Percentiles rank a stretch among this genome's conserved stretches.
phyloP scores from a whole-genome alignment of 2,329 filamentous ascomycete species.

The Penicillium sp. region DNA sequence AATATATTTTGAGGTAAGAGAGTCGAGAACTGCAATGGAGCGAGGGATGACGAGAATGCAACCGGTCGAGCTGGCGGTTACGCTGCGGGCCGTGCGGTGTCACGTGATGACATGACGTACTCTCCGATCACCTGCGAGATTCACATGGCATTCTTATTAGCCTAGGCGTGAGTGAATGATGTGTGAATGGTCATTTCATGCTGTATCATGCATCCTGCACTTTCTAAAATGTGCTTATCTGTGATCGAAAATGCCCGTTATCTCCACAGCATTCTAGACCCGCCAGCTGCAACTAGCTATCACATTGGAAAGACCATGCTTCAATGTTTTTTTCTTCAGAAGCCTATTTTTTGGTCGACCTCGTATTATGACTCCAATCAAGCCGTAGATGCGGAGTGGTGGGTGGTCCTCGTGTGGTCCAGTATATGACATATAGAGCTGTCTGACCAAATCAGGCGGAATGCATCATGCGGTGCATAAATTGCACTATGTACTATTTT shows the following conservation, averaged over 20 bases:
- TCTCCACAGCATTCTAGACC: not conserved
- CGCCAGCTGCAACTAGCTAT: not conserved
- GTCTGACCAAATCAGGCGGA: not conserved
- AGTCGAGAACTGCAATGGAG: constrained; percentile 13
- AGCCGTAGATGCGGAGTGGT: not conserved
- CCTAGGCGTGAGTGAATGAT: not conserved
- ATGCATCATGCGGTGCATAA: not conserved
- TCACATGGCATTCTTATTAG: not conserved
- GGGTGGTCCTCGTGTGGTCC: not conserved
- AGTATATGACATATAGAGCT: constrained; percentile 4
- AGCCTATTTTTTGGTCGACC: not conserved
- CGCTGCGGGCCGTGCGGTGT: constrained; percentile 14
- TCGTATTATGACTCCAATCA: not conserved
- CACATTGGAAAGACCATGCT: not conserved
- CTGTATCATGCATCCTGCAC: not conserved
- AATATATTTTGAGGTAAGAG: constrained; percentile 6
- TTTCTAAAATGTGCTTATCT: not conserved
- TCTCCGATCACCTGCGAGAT: constrained; percentile 10
- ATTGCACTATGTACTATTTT: not conserved
- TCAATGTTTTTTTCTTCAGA: not conserved
- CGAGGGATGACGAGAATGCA: constrained; percentile 29
- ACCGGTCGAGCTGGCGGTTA: constrained; percentile 23
- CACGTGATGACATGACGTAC: constrained; percentile 27
- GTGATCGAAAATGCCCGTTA: not conserved
- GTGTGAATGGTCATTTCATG: not conserved